phyloP scores from a whole-genome alignment of 2,329 filamentous ascomycete genomes.

The Talaromyces sp. region DNA sequence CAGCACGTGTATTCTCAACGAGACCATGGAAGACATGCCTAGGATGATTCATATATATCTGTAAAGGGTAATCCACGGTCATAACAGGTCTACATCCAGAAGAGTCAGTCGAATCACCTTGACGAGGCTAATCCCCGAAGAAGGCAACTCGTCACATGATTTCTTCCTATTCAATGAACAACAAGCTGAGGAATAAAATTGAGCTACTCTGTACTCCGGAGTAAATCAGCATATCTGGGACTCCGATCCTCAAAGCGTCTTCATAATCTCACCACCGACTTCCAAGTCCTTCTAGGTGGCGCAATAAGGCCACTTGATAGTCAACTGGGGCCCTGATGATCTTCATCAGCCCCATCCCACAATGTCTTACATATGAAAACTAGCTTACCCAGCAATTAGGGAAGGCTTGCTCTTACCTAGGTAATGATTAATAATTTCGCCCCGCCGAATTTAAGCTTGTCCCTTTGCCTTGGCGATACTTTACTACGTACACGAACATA shows the following conservation, averaged over 20 bases:
- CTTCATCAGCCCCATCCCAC: background rate
- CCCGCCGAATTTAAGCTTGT: background rate
- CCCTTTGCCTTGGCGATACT: background rate
- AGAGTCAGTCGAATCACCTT: background rate
- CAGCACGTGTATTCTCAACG: background rate
- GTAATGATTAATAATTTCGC: too few relatives aligned
- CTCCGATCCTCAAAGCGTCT: background rate
- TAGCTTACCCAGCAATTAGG: too few relatives aligned
- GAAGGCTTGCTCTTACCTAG: too few relatives aligned
- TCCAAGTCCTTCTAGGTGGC: background rate
- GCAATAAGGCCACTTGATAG: background rate
- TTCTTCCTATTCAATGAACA: background rate
- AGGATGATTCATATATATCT: too few relatives aligned
- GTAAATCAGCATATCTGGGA: background rate
- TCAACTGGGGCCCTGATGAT: background rate
- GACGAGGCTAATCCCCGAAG: background rate
- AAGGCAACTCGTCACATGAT: constrained; percentile 2
- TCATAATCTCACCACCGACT: background rate
- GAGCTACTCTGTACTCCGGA: background rate
- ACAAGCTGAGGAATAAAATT: background rate
- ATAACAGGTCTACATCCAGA: too few relatives aligned
- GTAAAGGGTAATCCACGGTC: too few relatives aligned
- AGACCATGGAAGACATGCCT: background rate
- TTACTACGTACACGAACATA: background rate
- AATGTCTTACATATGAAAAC: background rate